Conservation (phyloP, 331 rosid genomes). For the Malus hybrid region DNA sequence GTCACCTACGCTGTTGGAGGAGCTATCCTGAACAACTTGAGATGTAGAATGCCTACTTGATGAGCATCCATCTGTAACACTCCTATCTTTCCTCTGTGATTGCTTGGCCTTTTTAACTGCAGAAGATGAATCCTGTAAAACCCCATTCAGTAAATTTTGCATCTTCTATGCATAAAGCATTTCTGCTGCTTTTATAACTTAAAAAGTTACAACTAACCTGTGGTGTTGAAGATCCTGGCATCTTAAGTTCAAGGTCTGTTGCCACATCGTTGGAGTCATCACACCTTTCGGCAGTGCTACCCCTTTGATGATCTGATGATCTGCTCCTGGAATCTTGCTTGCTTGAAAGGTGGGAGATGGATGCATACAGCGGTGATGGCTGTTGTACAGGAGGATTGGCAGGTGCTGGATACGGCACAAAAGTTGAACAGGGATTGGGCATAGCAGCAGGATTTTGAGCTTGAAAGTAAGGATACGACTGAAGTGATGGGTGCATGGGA, state of each 20-base stretch:
- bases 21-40: slow-evolving; percentile 69
- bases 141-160: background rate
- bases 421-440: slow-evolving; percentile 58
- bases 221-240: slow-evolving; percentile 79
- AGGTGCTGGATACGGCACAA: slow-evolving; percentile 54
- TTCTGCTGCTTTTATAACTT: background rate
- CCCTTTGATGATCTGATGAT: slow-evolving; percentile 40
- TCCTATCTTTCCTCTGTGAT: slow-evolving; percentile 48
- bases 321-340: slow-evolving; percentile 52
- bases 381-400: slow-evolving; percentile 41
- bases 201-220: slow-evolving; percentile 37
- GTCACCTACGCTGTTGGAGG: slow-evolving; percentile 62
- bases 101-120: slow-evolving; percentile 59
- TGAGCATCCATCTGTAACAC: slow-evolving; percentile 39
- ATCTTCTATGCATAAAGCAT: background rate
- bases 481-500: slow-evolving; percentile 71
- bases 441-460: slow-evolving; percentile 52
- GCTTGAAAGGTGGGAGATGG: slow-evolving; percentile 38
- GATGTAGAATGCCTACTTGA: slow-evolving; percentile 64
- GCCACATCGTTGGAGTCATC: slow-evolving; percentile 64
- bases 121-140: slow-evolving; percentile 46
- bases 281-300: slow-evolving; percentile 42
- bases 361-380: slow-evolving; percentile 43
- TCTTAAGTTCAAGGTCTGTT: slow-evolving; percentile 87
- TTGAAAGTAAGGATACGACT: slow-evolving; percentile 65